Evolutionary conservation across 2,329 filamentous ascomycete genomes (phyloP), one percentile per base, ranked within the genome.

Genomic region (Xylaria sp.): DNA sequence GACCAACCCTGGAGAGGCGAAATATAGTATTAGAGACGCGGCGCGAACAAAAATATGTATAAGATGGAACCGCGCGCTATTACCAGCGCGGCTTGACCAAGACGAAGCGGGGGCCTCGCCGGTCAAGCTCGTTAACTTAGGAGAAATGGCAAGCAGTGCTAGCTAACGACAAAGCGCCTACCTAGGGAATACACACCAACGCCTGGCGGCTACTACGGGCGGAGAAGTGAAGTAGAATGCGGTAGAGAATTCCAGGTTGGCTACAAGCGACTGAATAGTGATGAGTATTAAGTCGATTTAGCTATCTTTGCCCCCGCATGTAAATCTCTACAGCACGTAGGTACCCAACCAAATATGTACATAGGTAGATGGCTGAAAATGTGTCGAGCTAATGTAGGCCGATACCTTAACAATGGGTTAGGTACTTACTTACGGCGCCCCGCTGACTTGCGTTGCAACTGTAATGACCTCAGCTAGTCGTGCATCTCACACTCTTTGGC

Each of bases 261-360:
- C 11, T 46, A 20, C 6, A 4, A 33, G 40, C 17, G 31, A 11
- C 26, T n/a, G 28, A 28, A 4, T 44, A 33, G 57, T 44, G 57
- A 49, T 11, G 13, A 23, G 20, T 33, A n/a, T 44, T 20, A 44
- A 20, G 42, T 23, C 20, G n/a, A 46, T 20, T 17, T n/a, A 57
- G 54, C 54, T 42, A 33, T n/a, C 26, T 59, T 59, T 9, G 31
- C n/a, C 51, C 51, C 51, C 51, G 31, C 51, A 56, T 56, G n/a
- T 56, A 23, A 31, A 56, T 56, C 51, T n/a, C 49, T 4, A 53
- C n/a, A 53, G 26, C 49, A 31, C 6, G 1, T 13, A 17, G 17
- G 23, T 49, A 49, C 46, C 23, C 33, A 2, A 33, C 7, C 7
- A 10, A 9, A 10, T 33, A 33, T 33, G 33, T 33, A 33, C 7